Conservation (phyloP, 2,329 filamentous ascomycete species). For the Cercospora brassicicola region DNA sequence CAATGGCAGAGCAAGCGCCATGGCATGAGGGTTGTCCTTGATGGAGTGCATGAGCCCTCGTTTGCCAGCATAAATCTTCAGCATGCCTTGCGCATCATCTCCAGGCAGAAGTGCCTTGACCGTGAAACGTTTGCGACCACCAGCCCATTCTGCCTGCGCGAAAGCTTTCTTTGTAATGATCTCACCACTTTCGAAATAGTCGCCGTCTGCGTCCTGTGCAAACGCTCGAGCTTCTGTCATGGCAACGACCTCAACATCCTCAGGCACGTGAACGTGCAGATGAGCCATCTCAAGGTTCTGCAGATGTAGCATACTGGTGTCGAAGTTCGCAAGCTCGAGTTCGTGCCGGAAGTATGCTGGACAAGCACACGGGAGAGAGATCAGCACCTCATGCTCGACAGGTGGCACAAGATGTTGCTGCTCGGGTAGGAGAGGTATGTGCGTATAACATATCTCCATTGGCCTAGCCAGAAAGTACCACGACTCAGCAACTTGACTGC, state of each 20-base stretch:
- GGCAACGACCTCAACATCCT: conserved; percentile 86
- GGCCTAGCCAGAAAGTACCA: conserved; percentile 96
- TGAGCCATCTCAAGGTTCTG: conserved; percentile 94
- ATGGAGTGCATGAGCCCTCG: conserved; percentile 96
- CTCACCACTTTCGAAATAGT: conserved; percentile 90
- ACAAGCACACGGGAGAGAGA: conserved; percentile 82
- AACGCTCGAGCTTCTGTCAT: conserved; percentile 86
- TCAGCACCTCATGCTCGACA: conserved; percentile 78
- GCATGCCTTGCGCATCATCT: conserved; percentile 81
- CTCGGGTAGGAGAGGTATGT: conserved; percentile 80
- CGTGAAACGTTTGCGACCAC: conserved; percentile 84
- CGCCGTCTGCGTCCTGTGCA: conserved; percentile 80
- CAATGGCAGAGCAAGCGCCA: conserved; percentile 87
- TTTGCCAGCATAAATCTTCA: conserved; percentile 93
- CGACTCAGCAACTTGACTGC: conserved; percentile 69
- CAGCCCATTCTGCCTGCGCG: conserved; percentile 87
- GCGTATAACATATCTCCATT: conserved; percentile 89
- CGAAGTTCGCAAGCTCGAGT: conserved; percentile 81
- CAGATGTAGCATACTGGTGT: conserved; percentile 80
- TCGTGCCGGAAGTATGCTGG: conserved; percentile 83
- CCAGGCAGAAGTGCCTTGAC: conserved; percentile 89
- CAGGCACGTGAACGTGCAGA: conserved; percentile 79
- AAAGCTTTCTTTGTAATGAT: conserved; percentile 80
- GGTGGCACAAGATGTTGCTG: conserved; percentile 94
- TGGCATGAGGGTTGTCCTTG: conserved; percentile 89